These are phyloP conservation scores for Ascochyta viciae-villosae DNA, from an alignment of 2,329 filamentous ascomycete species.

Conservation along the genomic window DNA sequence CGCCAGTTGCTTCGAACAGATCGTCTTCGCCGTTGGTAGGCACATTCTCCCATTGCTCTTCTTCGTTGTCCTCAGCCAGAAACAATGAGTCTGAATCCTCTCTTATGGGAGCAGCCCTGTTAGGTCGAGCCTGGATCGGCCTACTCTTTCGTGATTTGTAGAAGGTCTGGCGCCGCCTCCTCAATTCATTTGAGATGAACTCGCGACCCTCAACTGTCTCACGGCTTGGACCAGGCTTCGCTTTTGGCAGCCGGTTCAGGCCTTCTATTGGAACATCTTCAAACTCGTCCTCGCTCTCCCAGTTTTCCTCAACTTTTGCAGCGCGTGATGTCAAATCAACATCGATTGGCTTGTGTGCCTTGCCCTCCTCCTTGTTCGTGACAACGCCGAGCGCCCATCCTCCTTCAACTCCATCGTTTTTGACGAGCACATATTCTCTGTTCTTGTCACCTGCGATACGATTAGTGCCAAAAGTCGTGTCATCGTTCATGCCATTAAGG, in stretches of 20 bases:
- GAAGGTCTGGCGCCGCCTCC: conserved; percentile 56
- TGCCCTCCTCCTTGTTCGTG: conserved; percentile 79
- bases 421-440: conserved; percentile 93
- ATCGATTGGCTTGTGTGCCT: conserved; percentile 88
- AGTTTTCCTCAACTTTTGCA: conserved; percentile 63
- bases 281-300: conserved; percentile 80
- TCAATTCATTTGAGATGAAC: conserved; percentile 46
- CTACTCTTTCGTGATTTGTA: conserved; percentile 53
- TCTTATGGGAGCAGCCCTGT: conserved; percentile 28
- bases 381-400: conserved; percentile 97
- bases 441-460: conserved; percentile 85
- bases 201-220: conserved; percentile 44
- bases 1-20: conserved; percentile 60
- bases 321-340: conserved; percentile 69
- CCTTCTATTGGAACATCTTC: conserved; percentile 94
- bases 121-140: conserved; percentile 22
- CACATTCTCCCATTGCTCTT: conserved; percentile 52
- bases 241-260: conserved; percentile 80
- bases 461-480: conserved; percentile 70
- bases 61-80: conserved; percentile 55
- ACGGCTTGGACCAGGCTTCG: conserved; percentile 41
- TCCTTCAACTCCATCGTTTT: conserved; percentile 92
- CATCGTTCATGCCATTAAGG: conserved; percentile 86
- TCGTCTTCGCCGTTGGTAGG: conserved; percentile 59
- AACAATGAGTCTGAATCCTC: conserved; percentile 63